Evolutionary conservation across 2,329 filamentous ascomycete species (phyloP).

Genomic region (Claviceps sp.): DNA sequence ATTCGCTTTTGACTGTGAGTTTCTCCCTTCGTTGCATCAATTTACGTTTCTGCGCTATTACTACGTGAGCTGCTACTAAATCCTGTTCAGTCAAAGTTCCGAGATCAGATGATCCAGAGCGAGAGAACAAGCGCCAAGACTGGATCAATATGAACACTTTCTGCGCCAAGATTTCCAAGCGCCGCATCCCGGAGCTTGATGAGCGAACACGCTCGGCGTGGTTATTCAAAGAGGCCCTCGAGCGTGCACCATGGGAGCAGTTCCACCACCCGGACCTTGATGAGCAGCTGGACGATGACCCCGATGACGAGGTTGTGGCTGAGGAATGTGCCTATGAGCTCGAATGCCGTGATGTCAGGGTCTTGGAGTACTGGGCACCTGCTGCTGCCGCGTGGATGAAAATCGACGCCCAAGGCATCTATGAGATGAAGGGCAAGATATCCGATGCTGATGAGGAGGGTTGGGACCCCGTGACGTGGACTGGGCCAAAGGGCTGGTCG

Average conservation of each 20-base stretch:
- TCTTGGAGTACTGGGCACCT: conserved; percentile 2
- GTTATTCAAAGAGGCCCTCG: conserved; percentile 1
- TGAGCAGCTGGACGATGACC: not conserved
- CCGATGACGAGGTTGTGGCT: not conserved
- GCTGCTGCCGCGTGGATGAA: conserved; percentile 1
- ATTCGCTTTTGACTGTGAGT: conserved; percentile 1
- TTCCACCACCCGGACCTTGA: conserved; percentile 2
- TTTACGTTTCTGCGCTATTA: not conserved
- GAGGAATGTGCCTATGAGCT: conserved; percentile 1
- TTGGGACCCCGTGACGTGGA: not conserved
- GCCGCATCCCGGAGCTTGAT: not conserved
- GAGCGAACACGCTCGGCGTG: not conserved
- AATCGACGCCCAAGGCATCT: not conserved
- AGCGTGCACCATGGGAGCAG: conserved; percentile 1
- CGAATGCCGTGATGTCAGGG: conserved; percentile 2
- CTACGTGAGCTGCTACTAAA: not conserved
- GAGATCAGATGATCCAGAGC: not conserved
- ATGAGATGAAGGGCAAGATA: not conserved
- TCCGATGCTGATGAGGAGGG: not conserved
- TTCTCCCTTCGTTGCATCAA: not conserved
- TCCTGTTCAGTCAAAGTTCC: not conserved
- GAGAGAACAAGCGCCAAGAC: conserved; percentile 1
- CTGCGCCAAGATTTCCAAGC: conserved; percentile 1
- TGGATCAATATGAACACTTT: conserved; percentile 2
- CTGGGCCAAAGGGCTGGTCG: not conserved